phyloP scores from a whole-genome alignment of 1,139 yeast species.

The Entelexis sorbosivorans region DNA sequence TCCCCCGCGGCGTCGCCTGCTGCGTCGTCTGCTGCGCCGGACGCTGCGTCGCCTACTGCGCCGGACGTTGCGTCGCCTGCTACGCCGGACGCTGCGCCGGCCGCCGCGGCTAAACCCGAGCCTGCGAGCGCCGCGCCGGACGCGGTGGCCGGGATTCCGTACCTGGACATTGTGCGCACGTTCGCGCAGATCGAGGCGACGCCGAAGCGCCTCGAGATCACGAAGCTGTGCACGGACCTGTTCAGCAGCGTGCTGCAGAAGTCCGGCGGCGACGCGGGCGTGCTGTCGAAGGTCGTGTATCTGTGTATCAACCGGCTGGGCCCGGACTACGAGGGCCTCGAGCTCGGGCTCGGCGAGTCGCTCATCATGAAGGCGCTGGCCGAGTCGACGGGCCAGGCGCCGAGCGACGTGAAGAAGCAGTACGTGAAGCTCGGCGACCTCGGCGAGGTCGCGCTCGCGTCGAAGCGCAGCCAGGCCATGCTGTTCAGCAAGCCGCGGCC shows the following conservation, averaged over 20 bases:
- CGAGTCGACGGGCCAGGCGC: constrained; percentile 77
- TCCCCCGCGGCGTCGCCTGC: not conserved
- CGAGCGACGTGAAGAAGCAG: constrained; percentile 59
- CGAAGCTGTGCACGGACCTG: constrained; percentile 60
- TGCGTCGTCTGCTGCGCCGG: not conserved
- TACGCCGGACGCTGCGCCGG: not conserved
- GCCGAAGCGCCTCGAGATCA: constrained; percentile 70
- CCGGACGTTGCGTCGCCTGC: not conserved
- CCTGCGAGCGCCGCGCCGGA: not conserved
- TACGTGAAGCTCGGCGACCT: constrained; percentile 77
- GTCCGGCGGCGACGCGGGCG: constrained; percentile 37
- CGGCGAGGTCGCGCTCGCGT: constrained; percentile 77
- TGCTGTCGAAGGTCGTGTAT: constrained; percentile 61
- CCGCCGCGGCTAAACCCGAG: not conserved
- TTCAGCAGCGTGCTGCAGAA: constrained; percentile 50
- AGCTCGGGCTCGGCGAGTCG: constrained; percentile 86
- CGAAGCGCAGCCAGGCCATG: constrained; percentile 75
- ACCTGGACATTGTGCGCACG: constrained; percentile 51
- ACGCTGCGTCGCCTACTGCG: not conserved
- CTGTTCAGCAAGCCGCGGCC: constrained; percentile 81
- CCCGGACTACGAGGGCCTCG: constrained; percentile 91
- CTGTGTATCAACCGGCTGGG: constrained; percentile 80
- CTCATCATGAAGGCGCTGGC: constrained; percentile 76
- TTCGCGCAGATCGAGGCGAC: constrained; percentile 71
- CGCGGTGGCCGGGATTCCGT: constrained; percentile 29